Evolutionary conservation across 768 basidiomycete species (phyloP).

Genomic region (Wakefieldia striispora): DNA sequence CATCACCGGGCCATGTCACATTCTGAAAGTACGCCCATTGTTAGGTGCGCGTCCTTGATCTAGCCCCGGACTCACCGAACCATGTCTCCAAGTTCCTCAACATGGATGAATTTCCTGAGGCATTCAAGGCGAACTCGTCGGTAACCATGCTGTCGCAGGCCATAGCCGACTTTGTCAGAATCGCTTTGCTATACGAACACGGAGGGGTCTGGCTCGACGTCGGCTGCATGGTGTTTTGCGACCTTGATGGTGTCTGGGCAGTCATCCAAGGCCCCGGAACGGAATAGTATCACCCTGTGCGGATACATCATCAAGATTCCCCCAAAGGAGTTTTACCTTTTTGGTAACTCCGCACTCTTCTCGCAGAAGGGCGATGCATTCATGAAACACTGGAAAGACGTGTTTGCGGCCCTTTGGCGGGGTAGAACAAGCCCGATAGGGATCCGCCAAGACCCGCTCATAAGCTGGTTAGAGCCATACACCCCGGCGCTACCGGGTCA

Average conservation of each 20-base stretch:
- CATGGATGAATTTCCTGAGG: not conserved
- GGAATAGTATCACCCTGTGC: not conserved
- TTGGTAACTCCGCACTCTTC: too few species aligned
- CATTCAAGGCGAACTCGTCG: not conserved
- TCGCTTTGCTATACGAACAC: conserved; percentile 1
- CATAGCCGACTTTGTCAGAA: conserved; percentile 1
- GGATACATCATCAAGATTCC: too few species aligned
- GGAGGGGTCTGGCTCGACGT: conserved; percentile 8
- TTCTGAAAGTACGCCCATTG: not conserved
- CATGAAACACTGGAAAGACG: too few species aligned
- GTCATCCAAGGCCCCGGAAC: too few species aligned
- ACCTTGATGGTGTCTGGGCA: too few species aligned
- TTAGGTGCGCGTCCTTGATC: conserved; percentile 1
- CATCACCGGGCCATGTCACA: not conserved
- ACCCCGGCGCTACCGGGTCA: too few species aligned
- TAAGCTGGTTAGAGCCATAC: too few species aligned
- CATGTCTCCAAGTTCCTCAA: not conserved
- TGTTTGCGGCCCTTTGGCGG: too few species aligned
- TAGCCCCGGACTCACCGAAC: not conserved
- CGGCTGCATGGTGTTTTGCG: not conserved
- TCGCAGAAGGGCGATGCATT: too few species aligned
- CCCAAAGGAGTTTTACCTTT: too few species aligned
- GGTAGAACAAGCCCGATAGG: too few species aligned
- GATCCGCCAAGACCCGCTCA: too few species aligned
- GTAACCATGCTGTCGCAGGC: not conserved